Evolutionary conservation across 441 rosid species (phyloP), one percentile per base, ranked within the genome.

Genomic region (Iberis amara): DNA sequence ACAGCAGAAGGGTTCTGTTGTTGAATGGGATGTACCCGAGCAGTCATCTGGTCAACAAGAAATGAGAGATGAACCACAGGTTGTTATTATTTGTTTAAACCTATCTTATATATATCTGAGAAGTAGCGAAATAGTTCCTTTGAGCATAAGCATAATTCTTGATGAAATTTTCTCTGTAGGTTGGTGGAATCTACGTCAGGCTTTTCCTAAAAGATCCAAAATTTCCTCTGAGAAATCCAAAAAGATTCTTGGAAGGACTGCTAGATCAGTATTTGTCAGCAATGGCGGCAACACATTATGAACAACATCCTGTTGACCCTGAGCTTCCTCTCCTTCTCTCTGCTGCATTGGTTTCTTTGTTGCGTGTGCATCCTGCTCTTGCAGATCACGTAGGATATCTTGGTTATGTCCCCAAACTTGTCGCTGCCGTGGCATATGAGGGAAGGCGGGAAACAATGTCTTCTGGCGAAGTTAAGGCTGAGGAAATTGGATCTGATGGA

Each of bases 1-100:
- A 59, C 99, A 94, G 69, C 81, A 83, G 83, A 87, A 86, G 66
- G 99, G 99, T 23, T 87, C 72, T 60, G 78, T 89, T 52, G 64
- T 83, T 68, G 99, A 94, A 67, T 94, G 99, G 99, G 99, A 94
- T 78, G 95, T 89, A 41, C 96, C 97, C 11, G 99, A 94, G 82
- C 99, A 85, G 72, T 71, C 91, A 72, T 56, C 99, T 68, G 77
- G 91, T 10, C 96, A 86, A 70, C 97, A 72, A 70, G 97, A 83
- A 70, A 80, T 83, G 95, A 83, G 79, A 69, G 94, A 85, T 55
- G 99, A 89, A 58, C 96, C 96, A 8, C 96, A 94, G 97, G 99
- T 87, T 71, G 56, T 13, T 68, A 64, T 37, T 41, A 36, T 49
- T 1, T 48, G 14, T 11, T 18, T 39, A 13, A 47, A 42, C 31